Percentiles rank a stretch among this genome's conserved stretches.
Conservation (phyloP, 352 stramenopile genomes). For the Phytopythium aichiense region DNA sequence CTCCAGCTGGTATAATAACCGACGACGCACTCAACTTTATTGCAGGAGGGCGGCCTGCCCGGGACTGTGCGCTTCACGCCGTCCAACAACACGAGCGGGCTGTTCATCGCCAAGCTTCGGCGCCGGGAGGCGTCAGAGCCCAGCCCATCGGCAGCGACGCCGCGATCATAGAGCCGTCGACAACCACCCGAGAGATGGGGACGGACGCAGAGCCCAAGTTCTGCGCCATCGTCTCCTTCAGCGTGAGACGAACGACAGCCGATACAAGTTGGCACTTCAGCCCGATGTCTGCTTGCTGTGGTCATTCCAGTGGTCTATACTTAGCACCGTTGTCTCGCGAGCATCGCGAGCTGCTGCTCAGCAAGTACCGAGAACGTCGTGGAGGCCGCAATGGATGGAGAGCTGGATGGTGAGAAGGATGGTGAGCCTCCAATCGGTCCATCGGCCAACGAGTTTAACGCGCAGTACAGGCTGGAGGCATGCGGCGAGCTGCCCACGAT, state of each 20-base stretch:
- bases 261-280: no score
- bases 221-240: no score
- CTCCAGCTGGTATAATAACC: no score
- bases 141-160: background rate
- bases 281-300: no score
- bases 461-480: constrained; percentile 12
- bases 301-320: no score
- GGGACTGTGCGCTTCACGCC: constrained; percentile 72
- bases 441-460: background rate
- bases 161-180: background rate
- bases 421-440: background rate
- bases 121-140: constrained; percentile 12
- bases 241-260: no score
- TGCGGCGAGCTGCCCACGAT: constrained; percentile 12
- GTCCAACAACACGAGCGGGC: constrained; percentile 57
- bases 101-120: constrained; percentile 68
- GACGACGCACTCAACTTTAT: background rate
- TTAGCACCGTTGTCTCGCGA: no score
- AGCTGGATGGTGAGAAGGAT: no score
- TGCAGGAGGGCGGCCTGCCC: constrained; percentile 38
- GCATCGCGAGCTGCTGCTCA: no score
- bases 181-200: background rate
- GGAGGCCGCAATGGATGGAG: background rate
- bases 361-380: background rate
- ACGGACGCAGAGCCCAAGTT: background rate